Percentiles rank a stretch among this genome's conserved stretches.
Evolutionary conservation across 2,329 filamentous ascomycete genomes (phyloP).

Genomic region (Magnaporthiopsis incrustans): DNA sequence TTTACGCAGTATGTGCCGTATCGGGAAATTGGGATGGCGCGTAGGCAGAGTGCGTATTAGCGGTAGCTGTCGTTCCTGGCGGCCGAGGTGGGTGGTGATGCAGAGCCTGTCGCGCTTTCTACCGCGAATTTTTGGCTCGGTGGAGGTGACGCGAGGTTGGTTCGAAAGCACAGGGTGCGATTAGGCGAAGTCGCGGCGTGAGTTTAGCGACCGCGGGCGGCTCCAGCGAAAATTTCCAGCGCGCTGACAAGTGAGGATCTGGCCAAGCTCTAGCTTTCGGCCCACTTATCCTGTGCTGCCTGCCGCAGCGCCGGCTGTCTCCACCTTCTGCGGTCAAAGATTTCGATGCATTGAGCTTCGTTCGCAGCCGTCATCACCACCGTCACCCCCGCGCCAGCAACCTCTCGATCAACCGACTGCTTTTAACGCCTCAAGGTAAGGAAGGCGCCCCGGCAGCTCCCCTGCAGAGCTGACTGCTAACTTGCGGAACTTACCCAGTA

Average conservation of each 20-base stretch:
- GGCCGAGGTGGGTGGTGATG: background rate
- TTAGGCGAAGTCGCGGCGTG: background rate
- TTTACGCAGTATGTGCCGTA: too few species aligned
- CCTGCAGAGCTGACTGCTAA: background rate
- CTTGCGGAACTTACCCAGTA: background rate
- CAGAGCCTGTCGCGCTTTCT: background rate
- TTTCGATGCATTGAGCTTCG: background rate
- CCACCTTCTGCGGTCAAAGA: constrained; percentile 1
- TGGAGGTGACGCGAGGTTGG: background rate
- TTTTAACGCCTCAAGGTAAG: background rate
- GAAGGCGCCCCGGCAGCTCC: too few species aligned
- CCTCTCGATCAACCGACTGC: background rate
- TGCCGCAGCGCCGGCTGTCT: background rate
- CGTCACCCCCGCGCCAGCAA: background rate
- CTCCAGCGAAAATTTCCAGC: background rate
- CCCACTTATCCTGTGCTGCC: background rate
- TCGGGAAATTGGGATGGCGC: background rate
- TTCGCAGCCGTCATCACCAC: background rate
- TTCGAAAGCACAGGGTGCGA: background rate
- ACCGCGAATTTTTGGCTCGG: background rate
- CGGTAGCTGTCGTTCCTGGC: background rate
- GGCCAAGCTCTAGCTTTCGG: background rate
- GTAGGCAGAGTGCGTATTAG: too few species aligned
- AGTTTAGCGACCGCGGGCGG: background rate
- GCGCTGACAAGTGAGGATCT: background rate